Base-by-base conservation (phyloP, 768 basidiomycete genomes). In the Crepidotus variabilis region DNA sequence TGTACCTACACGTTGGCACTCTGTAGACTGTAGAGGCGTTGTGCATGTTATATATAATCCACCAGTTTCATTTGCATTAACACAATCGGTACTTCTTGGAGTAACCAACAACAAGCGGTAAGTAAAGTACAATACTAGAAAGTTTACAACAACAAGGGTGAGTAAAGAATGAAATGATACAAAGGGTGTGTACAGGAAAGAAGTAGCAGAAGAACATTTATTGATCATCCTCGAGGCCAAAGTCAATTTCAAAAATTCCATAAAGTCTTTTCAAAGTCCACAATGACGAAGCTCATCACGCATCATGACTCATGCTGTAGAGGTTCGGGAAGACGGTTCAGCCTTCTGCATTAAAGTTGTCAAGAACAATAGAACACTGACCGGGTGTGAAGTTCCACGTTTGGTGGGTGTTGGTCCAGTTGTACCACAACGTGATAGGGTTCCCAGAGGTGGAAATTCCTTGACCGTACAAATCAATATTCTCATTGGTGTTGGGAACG, bases 351-450 rank as follows among this genome's bases (percentile, higher is more conserved):
- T 43, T 20, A 4, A 14, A 3, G 50, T n/a, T 24, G 56, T 55
- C 39, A 49, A 10, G 18, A 48, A 35, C 34, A 20, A 59, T 33
- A 32, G 58, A 20, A 14, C n/a, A 60, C 66, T 50, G 49, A 70
- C 70, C 66, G 66, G 57, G 61, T 36, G 66, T 68, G 63, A 80
- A 73, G 22, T 60, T 71, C 84, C 84, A 85, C 2, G 78, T 72
- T 68, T 86, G 84, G 61, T 84, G 82, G 18, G 71, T 49, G 2
- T 76, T 81, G 0, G 63, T 65, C 82, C 80, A 83, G 16, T 70
- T 70, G 13, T 60, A 61, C 82, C 83, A 85, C 23, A 83, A 51
- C 2, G 74, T 71, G 21, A 85, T 65, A 0, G 72, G 70, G 0
- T 77, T 79, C 5, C 81, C 80, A 6, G 75, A 74, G 0, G 68